phyloP scores from a whole-genome alignment of 192 early-diverging fungal genomes.

The Chytriomyces confervae region DNA sequence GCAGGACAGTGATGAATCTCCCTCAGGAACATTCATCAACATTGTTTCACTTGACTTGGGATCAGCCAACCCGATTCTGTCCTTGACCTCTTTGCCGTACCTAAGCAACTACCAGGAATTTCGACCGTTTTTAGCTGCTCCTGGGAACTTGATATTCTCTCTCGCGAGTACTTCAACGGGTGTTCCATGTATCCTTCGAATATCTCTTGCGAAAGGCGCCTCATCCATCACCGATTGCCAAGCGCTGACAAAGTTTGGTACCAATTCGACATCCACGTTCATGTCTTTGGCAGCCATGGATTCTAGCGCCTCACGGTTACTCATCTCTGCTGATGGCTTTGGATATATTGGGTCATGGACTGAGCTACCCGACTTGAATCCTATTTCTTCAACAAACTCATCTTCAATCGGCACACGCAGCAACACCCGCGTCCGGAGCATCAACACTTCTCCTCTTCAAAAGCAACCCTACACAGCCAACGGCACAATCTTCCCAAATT shows the following conservation, averaged over 20 bases:
- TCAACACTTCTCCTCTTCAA: background rate
- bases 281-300: conserved; percentile 15
- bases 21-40: conserved; percentile 13
- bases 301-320: background rate
- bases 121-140: background rate
- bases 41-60: background rate
- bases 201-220: background rate
- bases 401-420: background rate
- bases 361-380: background rate
- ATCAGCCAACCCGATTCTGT: background rate
- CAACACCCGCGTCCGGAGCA: background rate
- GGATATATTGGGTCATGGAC: conserved; percentile 18
- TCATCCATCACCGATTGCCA: conserved; percentile 1
- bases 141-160: background rate
- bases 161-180: conserved; percentile 1
- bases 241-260: conserved; percentile 10
- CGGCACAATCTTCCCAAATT: background rate
- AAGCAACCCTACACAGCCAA: background rate
- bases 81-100: conserved; percentile 3
- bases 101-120: conserved; percentile 15
- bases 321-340: conserved; percentile 13
- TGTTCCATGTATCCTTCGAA: conserved; percentile 27
- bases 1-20: background rate
- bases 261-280: background rate
- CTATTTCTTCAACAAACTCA: background rate